Evolutionary conservation across 352 stramenopile species (phyloP), one percentile per base, ranked within the genome.

Genomic region (Phytopythium helicoides): DNA sequence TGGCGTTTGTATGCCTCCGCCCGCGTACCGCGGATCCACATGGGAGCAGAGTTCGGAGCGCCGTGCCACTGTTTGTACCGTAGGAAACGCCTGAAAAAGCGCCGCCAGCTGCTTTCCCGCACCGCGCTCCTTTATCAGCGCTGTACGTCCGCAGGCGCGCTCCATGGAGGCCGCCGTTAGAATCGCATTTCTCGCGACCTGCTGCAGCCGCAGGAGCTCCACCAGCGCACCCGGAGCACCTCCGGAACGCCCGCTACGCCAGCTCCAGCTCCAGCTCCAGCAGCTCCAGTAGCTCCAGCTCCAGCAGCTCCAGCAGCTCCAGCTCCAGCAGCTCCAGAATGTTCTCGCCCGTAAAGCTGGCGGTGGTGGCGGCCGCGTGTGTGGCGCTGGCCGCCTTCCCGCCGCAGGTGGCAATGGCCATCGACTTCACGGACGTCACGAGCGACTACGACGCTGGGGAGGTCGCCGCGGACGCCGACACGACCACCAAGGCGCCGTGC

Each of bases 391-490:
- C 34, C 41, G 45, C 37, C n/a, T 18, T 25, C 15, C 35, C 23
- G 52, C 9, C 25, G 34, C 51, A 31, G 28, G 51, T 52, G 16
- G 63, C 47, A 8, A 37, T 60, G 18, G 54, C 51, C 15, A 62
- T 28, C 48, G 38, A 49, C 54, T 65, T 71, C 47, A 42, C 46
- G 33, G 51, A 65, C 7, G 35, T 65, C 19, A 33, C 28, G 28
- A 56, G 54, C 35, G 45, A 37, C 15, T 41, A 47, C 25, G 54
- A 44, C 10, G 66, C 62, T 42, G 63, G 57, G 28, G 57, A 36
- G 18, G 47, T 70, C 6, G 53, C 52, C 31, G 56, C 61, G 16
- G 61, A 64, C 50, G 60, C 49, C 15, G 56, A 64, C 52, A 40
- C 45, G 45, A 19, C 34, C 3, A 58, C 37, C 48, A 55, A 47